A percentile compares a stretch with the other conserved stretches of the same genome.
Conservation (phyloP, 2,329 filamentous ascomycete species). For the Sarocladiaceae sp. region DNA sequence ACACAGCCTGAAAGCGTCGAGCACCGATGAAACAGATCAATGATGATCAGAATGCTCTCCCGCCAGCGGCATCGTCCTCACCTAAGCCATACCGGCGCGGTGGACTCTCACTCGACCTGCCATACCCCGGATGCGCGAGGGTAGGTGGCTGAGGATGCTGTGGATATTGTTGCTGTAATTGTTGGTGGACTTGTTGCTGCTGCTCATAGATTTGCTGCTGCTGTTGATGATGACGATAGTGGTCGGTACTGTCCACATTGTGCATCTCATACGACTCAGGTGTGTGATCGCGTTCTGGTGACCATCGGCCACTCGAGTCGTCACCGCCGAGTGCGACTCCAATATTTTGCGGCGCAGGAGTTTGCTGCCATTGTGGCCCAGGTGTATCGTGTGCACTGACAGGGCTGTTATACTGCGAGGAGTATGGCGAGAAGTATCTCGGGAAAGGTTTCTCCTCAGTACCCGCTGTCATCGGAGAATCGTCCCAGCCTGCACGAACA, state of each 20-base stretch:
- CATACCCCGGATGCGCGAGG: constrained; percentile 43
- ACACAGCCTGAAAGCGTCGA: too few relatives aligned
- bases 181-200: neutral
- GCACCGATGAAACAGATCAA: too few relatives aligned
- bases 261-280: constrained; percentile 46
- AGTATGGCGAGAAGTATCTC: constrained; percentile 56
- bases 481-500: constrained; percentile 40
- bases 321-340: constrained; percentile 41
- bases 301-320: constrained; percentile 14
- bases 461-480: constrained; percentile 43
- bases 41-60: constrained; percentile 6
- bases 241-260: constrained; percentile 34
- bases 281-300: constrained; percentile 27
- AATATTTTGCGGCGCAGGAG: constrained; percentile 25
- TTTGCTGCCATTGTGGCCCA: constrained; percentile 8
- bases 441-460: constrained; percentile 33
- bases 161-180: neutral
- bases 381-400: constrained; percentile 37
- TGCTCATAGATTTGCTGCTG: neutral
- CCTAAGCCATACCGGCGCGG: constrained; percentile 16
- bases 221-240: constrained; percentile 10
- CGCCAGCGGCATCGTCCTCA: neutral
- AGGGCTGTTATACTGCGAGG: constrained; percentile 56
- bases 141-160: constrained; percentile 29
- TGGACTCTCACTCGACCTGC: constrained; percentile 27